Conservation (phyloP, 768 basidiomycete species). For the Rossbeevera mucosa region DNA sequence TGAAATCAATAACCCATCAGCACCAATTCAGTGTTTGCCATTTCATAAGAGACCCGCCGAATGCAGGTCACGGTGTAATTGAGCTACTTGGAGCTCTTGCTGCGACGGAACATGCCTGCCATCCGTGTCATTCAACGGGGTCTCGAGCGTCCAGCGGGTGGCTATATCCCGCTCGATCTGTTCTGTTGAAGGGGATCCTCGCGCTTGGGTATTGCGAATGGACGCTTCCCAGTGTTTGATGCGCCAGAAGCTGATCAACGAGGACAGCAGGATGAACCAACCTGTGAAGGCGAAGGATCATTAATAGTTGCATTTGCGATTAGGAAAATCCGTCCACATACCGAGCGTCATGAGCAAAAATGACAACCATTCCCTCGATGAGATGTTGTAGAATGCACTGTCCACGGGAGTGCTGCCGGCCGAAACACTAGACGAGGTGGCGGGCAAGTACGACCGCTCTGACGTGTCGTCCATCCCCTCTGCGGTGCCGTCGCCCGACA, state of each 20-base stretch:
- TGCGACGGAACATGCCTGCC: constrained; percentile 23
- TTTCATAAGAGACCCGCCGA: constrained; percentile 51
- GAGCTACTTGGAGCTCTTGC: constrained; percentile 38
- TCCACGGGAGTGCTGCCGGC: constrained; percentile 14
- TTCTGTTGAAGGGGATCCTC: constrained; percentile 29
- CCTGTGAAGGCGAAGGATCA: constrained; percentile 39
- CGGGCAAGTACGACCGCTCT: constrained; percentile 20
- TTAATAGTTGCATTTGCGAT: neutral
- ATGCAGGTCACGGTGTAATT: constrained; percentile 46
- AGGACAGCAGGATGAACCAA: constrained; percentile 89
- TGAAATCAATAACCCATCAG: neutral
- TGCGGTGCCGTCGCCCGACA: constrained; percentile 15
- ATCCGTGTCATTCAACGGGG: constrained; percentile 44
- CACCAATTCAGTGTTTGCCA: neutral
- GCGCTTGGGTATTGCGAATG: constrained; percentile 44
- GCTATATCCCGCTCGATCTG: constrained; percentile 49
- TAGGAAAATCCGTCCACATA: constrained; percentile 24
- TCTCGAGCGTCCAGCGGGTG: constrained; percentile 48
- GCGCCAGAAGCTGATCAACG: constrained; percentile 76
- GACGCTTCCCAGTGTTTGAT: constrained; percentile 81
- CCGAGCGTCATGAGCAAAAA: constrained; percentile 90
- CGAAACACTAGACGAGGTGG: constrained; percentile 14
- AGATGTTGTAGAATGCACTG: constrained; percentile 29
- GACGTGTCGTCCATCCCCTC: constrained; percentile 12
- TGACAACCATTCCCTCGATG: constrained; percentile 82